A percentile compares a stretch with the other conserved stretches of the same genome.
These are phyloP conservation scores for Aspergillus cavernicola DNA, from an alignment of 495 filamentous ascomycete species.

Conservation along the genomic window DNA sequence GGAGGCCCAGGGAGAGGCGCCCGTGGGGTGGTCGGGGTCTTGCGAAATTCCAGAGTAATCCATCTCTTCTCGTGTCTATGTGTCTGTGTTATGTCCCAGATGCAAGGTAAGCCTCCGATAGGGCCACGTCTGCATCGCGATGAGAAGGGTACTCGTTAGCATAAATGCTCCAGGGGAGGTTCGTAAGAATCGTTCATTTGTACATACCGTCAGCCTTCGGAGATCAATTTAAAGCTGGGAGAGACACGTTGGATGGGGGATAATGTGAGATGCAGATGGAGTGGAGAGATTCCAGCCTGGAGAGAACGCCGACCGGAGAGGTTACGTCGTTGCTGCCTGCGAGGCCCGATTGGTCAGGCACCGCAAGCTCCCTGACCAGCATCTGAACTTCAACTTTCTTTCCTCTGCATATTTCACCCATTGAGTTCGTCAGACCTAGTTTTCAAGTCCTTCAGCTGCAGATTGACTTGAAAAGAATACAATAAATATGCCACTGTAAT, in stretches of 20 bases:
- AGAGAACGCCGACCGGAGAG: conserved; percentile 8
- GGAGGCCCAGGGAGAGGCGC: conserved; percentile 76
- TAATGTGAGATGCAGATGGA: conserved; percentile 4
- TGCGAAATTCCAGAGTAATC: conserved; percentile 77
- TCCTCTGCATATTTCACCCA: neutral
- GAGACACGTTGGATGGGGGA: neutral
- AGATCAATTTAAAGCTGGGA: conserved; percentile 6
- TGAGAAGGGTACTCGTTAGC: conserved; percentile 11
- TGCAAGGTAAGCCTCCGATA: conserved; percentile 21
- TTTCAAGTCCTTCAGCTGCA: neutral
- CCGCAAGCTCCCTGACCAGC: conserved; percentile 8
- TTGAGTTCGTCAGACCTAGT: neutral
- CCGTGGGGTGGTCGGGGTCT: conserved; percentile 68
- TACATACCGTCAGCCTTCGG: conserved; percentile 8
- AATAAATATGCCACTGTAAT: conserved; percentile 8
- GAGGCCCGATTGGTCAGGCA: conserved; percentile 24
- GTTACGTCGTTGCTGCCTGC: conserved; percentile 24
- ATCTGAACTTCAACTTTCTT: conserved; percentile 3
- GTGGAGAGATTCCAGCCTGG: neutral
- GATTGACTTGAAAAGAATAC: neutral
- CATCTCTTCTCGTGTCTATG: conserved; percentile 47
- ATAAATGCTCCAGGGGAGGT: neutral
- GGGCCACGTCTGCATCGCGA: conserved; percentile 20
- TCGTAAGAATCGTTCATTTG: no score
- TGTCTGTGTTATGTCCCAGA: conserved; percentile 4